Evolutionary conservation across 371 early-diverging fungal genomes (phyloP).

Genomic region (Mortierella sp.): DNA sequence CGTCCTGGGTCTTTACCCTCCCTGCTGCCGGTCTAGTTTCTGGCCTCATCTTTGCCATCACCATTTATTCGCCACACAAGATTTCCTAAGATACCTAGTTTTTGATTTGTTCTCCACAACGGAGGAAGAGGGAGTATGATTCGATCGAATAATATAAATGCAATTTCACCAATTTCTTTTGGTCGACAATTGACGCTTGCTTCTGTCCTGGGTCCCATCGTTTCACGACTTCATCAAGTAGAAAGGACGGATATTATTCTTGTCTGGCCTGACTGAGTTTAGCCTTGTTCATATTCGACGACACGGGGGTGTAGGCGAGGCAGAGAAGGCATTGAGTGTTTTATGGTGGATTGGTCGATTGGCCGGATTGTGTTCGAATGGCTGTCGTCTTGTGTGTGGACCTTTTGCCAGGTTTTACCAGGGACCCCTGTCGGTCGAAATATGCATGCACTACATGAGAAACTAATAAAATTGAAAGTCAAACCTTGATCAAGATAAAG

Average conservation of each 20-base stretch:
- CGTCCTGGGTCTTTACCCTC: constrained; percentile 87
- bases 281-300: not conserved
- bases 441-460: not conserved
- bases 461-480: not conserved
- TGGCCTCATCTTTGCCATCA: constrained; percentile 81
- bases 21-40: constrained; percentile 82
- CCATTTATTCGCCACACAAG: constrained; percentile 63
- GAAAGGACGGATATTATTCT: not conserved
- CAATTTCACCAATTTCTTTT: not conserved
- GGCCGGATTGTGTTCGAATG: not conserved
- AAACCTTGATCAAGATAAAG: constrained; percentile 12
- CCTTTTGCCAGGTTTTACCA: not conserved
- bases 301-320: not conserved
- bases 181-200: not conserved
- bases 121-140: not conserved
- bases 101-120: constrained; percentile 7
- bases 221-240: not conserved
- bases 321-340: not conserved
- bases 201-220: not conserved
- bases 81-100: not conserved
- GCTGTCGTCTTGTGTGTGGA: not conserved
- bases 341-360: not conserved
- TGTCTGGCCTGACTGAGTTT: not conserved
- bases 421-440: not conserved
- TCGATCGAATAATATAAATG: not conserved